Conservation (phyloP, 75 land plant genomes). For the Sequoiadendron giganteum region DNA sequence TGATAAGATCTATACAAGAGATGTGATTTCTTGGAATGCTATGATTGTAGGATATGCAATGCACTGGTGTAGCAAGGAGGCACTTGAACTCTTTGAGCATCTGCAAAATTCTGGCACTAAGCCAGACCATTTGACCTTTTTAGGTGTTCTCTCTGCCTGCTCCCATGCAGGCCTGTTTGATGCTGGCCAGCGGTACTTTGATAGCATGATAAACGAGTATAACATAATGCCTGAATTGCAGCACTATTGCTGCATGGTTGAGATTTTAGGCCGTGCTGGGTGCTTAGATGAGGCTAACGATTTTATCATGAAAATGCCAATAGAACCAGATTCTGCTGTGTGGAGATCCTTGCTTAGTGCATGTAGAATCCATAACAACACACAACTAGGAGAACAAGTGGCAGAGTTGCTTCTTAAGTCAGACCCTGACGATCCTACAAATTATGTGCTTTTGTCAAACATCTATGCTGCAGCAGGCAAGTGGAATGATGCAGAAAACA, state of each 20-base stretch:
- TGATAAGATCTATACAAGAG: conserved; percentile 17
- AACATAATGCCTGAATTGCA: conserved; percentile 16
- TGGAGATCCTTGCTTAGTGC: conserved; percentile 35
- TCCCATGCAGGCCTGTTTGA: conserved; percentile 29
- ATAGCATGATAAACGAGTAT: conserved; percentile 18
- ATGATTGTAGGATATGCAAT: conserved; percentile 28
- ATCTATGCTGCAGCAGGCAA: conserved; percentile 28
- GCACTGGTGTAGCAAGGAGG: conserved; percentile 29
- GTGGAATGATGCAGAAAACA: conserved; percentile 29
- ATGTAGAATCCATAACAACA: conserved; percentile 21
- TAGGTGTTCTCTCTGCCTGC: conserved; percentile 27
- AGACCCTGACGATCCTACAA: conserved; percentile 19
- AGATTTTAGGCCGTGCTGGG: conserved; percentile 36
- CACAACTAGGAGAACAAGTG: conserved; percentile 23
- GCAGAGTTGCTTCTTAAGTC: conserved; percentile 23
- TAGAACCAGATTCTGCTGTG: conserved; percentile 22
- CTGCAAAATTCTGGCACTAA: conserved; percentile 20
- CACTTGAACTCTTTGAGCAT: conserved; percentile 26
- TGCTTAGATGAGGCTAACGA: conserved; percentile 16
- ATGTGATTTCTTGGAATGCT: conserved; percentile 37
- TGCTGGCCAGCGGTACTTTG: conserved; percentile 22
- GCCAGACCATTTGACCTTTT: conserved; percentile 24
- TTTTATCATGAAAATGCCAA: conserved; percentile 25
- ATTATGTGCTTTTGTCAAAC: conserved; percentile 31
- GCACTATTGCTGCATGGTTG: conserved; percentile 31